phyloP scores from a whole-genome alignment of 2,329 filamentous ascomycete species.

The Sporothrix inflata region DNA sequence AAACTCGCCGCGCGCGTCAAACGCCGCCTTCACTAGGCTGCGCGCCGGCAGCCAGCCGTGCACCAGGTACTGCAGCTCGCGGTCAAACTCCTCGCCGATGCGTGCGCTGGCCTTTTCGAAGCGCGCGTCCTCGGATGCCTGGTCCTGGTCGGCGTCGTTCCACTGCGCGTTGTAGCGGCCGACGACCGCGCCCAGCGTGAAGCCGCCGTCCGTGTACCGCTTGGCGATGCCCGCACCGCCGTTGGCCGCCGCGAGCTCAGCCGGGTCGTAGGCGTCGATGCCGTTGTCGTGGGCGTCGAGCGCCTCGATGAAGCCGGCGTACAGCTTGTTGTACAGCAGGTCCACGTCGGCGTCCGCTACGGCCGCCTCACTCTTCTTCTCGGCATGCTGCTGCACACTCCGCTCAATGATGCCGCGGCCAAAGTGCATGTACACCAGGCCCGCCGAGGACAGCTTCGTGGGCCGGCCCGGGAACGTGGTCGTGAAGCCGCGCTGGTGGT shows the following conservation, averaged over 20 bases:
- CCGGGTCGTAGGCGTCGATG: constrained; percentile 78
- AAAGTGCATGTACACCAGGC: constrained; percentile 95
- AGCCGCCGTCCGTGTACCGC: constrained; percentile 80
- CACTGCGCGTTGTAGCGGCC: constrained; percentile 76
- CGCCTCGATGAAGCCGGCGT: constrained; percentile 91
- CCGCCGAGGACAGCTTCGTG: constrained; percentile 92
- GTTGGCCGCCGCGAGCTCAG: constrained; percentile 58
- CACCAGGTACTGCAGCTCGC: constrained; percentile 76
- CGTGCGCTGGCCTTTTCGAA: constrained; percentile 78
- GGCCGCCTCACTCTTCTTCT: constrained; percentile 40
- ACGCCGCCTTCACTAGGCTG: constrained; percentile 69
- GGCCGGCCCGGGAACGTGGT: constrained; percentile 80
- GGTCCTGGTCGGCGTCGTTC: constrained; percentile 70
- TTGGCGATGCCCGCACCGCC: constrained; percentile 69
- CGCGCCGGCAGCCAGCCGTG: constrained; percentile 86
- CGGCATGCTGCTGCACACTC: constrained; percentile 49
- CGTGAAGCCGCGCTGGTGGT: constrained; percentile 91
- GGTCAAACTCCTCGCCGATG: constrained; percentile 86
- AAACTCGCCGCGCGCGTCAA: constrained; percentile 66
- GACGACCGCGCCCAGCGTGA: constrained; percentile 84
- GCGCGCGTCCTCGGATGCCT: constrained; percentile 76
- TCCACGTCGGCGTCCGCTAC: constrained; percentile 66
- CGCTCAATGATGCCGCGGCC: constrained; percentile 80
- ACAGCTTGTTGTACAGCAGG: constrained; percentile 84
- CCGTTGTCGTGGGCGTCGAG: constrained; percentile 98